Evolutionary conservation across 306 rosid species (phyloP), one percentile per base, ranked within the genome.

Genomic region (Lathyrus oleraceus): DNA sequence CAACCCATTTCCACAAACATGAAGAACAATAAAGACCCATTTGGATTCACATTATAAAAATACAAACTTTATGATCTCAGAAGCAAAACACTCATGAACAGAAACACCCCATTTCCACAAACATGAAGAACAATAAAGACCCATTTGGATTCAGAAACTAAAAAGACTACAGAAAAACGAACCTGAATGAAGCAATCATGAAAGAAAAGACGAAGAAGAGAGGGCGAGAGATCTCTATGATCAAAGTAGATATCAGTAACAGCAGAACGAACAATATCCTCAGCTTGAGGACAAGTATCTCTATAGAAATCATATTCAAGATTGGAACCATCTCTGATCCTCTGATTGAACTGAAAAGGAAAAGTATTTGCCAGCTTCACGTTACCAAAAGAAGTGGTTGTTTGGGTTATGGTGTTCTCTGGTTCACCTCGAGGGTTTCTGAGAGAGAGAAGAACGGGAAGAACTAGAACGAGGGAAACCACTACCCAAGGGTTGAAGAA

Each of bases 161-260:
- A 38, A 12, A 27, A 53, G 0, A 12, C 28, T 25, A 51, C 60
- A 48, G 8, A 43, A 0, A 39, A 4, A 10, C 17, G 5, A 19
- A 88, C 98, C 85, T 81, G 76, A 43, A 90, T 82, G 83, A 94
- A 90, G 87, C 98, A 94, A 10, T 90, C 97, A 25, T 90, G 98
- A 72, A 94, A 94, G 81, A 87, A 88, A 60, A 94, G 96, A 47
- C 97, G 91, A 8, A 94, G 86, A 15, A 94, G 84, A 65, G 88
- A 84, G 0, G 96, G 78, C 2, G 96, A 75, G 27, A 82, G 78
- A 8, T 86, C 84, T 17, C 79, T 70, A 2, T 81, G 86, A 14
- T 71, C 84, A 17, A 75, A 68, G 85, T 84, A 84, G 5, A 90
- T 38, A 45, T 78, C 82, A 65, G 90, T 73, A 36, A 88, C 75